These are phyloP conservation scores for Aristolochia contorta DNA, from an alignment of 164 flowering plant species.

Conservation along the genomic window DNA sequence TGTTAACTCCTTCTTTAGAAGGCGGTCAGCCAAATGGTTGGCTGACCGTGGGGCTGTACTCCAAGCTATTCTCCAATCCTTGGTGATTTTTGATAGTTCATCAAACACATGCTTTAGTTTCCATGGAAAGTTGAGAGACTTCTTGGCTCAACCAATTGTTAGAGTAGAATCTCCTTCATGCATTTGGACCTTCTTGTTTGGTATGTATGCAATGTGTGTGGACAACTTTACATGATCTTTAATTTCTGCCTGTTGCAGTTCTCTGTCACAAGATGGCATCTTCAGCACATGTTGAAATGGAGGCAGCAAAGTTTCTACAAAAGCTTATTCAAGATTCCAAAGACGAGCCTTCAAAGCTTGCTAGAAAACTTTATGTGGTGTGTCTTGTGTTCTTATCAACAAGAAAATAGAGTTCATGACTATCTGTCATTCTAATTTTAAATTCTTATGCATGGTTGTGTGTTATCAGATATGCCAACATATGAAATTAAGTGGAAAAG, in stretches of 20 bases:
- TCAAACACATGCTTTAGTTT: too few relatives aligned
- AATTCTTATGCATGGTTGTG: constrained; percentile 3
- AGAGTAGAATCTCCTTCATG: too few relatives aligned
- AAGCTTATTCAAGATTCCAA: constrained; percentile 93
- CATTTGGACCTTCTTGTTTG: too few relatives aligned
- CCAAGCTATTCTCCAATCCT: too few relatives aligned
- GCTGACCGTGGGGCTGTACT: too few relatives aligned
- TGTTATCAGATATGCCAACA: constrained; percentile 77
- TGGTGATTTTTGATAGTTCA: too few relatives aligned
- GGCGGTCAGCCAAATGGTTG: too few relatives aligned
- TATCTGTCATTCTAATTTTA: too few relatives aligned
- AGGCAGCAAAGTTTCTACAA: constrained; percentile 93
- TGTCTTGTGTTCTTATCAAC: constrained; percentile 22
- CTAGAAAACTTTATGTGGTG: constrained; percentile 87
- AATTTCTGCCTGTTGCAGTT: constrained; percentile 10
- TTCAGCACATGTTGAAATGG: constrained; percentile 75
- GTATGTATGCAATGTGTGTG: too few relatives aligned
- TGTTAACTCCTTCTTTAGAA: too few relatives aligned
- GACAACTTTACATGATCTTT: not conserved
- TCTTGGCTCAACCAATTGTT: too few relatives aligned
- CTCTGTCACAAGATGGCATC: constrained; percentile 39
- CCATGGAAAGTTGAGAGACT: too few relatives aligned
- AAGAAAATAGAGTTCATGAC: not conserved
- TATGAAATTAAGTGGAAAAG: constrained; percentile 95
- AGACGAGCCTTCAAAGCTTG: constrained; percentile 91